phyloP scores from a whole-genome alignment of 768 basidiomycete species.

The Boletus pseudopeckii region DNA sequence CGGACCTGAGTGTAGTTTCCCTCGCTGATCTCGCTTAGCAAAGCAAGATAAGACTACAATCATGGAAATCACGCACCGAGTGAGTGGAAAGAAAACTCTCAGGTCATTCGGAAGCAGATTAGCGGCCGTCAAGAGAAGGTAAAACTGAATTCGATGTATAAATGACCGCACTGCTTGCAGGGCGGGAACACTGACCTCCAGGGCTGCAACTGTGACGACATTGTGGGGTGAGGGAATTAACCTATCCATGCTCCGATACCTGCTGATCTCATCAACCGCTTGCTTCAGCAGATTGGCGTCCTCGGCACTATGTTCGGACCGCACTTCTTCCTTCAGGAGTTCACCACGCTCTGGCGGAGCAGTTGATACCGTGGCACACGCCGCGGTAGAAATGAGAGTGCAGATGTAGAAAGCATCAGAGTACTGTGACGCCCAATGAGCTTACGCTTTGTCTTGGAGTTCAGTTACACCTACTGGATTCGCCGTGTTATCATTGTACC shows the following conservation, averaged over 20 bases:
- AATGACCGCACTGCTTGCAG: constrained; percentile 1
- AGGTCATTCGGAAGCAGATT: constrained; percentile 76
- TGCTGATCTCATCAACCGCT: constrained; percentile 77
- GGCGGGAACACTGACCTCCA: constrained; percentile 63
- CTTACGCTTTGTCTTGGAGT: neutral
- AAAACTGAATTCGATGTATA: constrained; percentile 51
- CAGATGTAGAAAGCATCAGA: constrained; percentile 91
- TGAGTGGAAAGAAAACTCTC: constrained; percentile 79
- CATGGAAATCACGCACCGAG: constrained; percentile 54
- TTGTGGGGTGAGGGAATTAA: constrained; percentile 94
- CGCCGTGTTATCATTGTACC: constrained; percentile 91
- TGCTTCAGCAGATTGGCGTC: constrained; percentile 69
- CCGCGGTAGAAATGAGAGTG: constrained; percentile 77
- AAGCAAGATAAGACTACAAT: neutral
- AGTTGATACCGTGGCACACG: constrained; percentile 73
- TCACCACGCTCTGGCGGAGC: constrained; percentile 80
- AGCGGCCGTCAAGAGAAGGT: constrained; percentile 72
- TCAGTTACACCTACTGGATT: constrained; percentile 61
- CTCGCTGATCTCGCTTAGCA: constrained; percentile 53
- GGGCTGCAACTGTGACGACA: constrained; percentile 82
- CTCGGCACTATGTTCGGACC: constrained; percentile 62
- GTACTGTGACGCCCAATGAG: constrained; percentile 47
- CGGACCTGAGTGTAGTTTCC: constrained; percentile 93
- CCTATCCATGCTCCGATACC: constrained; percentile 93
- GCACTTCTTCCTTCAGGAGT: constrained; percentile 64